A percentile compares a stretch with the other conserved stretches of the same genome.
Conservation (phyloP, 2,329 filamentous ascomycete species). For the Trichoderma pleuroti region DNA sequence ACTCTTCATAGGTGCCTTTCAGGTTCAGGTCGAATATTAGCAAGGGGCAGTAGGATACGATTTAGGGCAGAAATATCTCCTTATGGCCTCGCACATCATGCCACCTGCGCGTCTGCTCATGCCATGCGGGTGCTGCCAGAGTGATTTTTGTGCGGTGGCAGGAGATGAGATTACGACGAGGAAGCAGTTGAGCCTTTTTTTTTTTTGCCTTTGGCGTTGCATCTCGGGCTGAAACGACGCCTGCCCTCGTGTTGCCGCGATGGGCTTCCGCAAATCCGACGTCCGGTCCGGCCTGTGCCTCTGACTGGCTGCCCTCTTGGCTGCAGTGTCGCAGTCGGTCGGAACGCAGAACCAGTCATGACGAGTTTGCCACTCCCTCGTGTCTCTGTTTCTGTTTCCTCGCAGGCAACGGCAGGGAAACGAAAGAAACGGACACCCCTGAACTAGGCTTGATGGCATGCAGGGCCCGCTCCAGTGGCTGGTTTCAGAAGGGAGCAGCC, state of each 20-base stretch:
- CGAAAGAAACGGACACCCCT: background rate
- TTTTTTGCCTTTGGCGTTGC: background rate
- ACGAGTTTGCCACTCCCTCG: constrained; percentile 4
- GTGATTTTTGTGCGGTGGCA: background rate
- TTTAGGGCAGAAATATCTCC: background rate
- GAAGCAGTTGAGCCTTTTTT: background rate
- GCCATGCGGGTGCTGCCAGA: background rate
- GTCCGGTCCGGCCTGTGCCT: background rate
- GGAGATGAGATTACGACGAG: background rate
- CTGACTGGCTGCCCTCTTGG: background rate
- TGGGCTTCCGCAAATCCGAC: background rate
- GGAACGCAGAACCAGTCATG: constrained; percentile 12
- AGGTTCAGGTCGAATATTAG: constrained; percentile 14
- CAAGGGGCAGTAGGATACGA: background rate
- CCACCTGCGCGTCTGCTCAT: background rate
- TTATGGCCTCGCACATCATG: background rate
- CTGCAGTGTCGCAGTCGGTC: constrained; percentile 1
- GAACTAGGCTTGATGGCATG: constrained; percentile 17
- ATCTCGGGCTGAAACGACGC: background rate
- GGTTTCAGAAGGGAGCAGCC: constrained; percentile 17
- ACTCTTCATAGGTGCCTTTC: constrained; percentile 6
- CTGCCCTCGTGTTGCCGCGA: background rate
- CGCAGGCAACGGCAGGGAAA: background rate
- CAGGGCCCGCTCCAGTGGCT: constrained; percentile 15
- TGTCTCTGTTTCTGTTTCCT: constrained; percentile 4